Conservation (phyloP, 768 basidiomycete genomes). For the Mycena albidolilacea region DNA sequence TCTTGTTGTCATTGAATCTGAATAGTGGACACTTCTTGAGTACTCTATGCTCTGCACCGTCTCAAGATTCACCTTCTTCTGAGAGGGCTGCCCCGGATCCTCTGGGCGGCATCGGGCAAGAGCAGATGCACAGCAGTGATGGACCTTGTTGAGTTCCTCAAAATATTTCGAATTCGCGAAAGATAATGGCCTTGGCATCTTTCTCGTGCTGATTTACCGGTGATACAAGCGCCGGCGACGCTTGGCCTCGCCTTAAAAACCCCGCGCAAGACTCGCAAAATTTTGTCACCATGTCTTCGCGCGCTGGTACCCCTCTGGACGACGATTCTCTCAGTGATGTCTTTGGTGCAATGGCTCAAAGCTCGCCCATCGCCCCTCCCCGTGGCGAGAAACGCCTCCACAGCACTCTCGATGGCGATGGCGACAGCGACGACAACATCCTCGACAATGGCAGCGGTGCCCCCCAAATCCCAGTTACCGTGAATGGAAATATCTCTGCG, state of each 20-base stretch:
- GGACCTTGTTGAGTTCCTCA: too few relatives aligned
- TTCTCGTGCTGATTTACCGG: too few relatives aligned
- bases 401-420: not conserved
- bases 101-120: slow-evolving; percentile 10
- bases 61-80: not conserved
- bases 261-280: too few relatives aligned
- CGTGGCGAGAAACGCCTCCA: not conserved
- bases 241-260: too few relatives aligned
- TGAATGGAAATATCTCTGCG: not conserved
- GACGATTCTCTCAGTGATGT: slow-evolving; percentile 1
- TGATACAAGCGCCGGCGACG: too few relatives aligned
- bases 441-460: not conserved
- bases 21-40: not conserved
- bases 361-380: slow-evolving; percentile 3
- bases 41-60: not conserved
- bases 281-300: not conserved
- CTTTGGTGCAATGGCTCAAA: slow-evolving; percentile 12
- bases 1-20: not conserved
- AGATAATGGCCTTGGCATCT: not conserved
- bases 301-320: not conserved
- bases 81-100: not conserved
- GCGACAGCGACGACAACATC: slow-evolving; percentile 1
- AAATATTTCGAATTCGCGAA: too few relatives aligned
- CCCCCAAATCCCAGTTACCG: not conserved
- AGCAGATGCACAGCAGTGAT: not conserved